These are phyloP conservation scores for Metschnikowia gelsemii DNA, from an alignment of 805 yeast genomes.

Conservation along the genomic window DNA sequence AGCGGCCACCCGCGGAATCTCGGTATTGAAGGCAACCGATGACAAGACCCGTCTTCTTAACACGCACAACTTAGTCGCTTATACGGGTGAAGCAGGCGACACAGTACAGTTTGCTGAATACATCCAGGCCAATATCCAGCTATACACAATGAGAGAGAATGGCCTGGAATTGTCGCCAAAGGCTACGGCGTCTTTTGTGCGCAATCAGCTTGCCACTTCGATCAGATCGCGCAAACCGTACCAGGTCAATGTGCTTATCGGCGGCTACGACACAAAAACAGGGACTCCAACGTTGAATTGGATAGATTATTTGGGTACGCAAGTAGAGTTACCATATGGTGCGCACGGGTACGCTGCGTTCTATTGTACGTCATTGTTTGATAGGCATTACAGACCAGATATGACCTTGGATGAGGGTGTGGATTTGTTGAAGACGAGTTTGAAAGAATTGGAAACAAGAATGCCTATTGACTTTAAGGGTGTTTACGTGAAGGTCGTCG, in stretches of 20 bases:
- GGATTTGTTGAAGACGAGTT: conserved; percentile 66
- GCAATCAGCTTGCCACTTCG: conserved; percentile 84
- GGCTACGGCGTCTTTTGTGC: conserved; percentile 84
- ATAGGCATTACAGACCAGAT: conserved; percentile 81
- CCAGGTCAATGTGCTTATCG: conserved; percentile 89
- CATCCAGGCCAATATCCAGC: conserved; percentile 87
- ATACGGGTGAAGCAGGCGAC: conserved; percentile 95
- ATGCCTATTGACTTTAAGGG: conserved; percentile 96
- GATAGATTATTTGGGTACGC: conserved; percentile 93
- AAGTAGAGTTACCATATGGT: conserved; percentile 88
- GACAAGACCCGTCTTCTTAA: conserved; percentile 77
- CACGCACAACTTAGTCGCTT: conserved; percentile 78
- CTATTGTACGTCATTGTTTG: conserved; percentile 85
- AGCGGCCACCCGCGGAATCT: conserved; percentile 88
- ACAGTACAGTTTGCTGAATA: conserved; percentile 94
- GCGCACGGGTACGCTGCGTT: conserved; percentile 99
- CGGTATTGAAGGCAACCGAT: conserved; percentile 73
- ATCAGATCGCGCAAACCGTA: conserved; percentile 88
- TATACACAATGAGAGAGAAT: conserved; percentile 82
- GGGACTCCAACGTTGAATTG: conserved; percentile 70
- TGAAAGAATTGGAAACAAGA: conserved; percentile 76
- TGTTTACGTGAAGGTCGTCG: conserved; percentile 63
- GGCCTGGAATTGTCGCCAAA: conserved; percentile 73
- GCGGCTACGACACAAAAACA: conserved; percentile 68
- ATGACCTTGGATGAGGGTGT: conserved; percentile 78